These are phyloP conservation scores for Samsoniella hepiali DNA, from an alignment of 2,329 filamentous ascomycete genomes.

Conservation along the genomic window DNA sequence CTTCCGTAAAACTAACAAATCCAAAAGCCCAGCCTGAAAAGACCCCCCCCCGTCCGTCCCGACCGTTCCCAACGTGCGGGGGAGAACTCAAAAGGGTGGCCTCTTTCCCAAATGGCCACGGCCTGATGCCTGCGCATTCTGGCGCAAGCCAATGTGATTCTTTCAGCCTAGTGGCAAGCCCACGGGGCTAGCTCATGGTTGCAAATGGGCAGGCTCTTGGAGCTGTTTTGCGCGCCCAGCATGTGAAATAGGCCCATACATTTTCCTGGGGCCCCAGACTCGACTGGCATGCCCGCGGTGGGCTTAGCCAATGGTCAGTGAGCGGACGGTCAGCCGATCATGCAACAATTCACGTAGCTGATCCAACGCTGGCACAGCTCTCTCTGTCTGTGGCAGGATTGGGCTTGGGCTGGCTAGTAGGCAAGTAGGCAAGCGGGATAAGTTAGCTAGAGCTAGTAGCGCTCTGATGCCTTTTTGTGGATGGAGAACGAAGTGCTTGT, in stretches of 20 bases:
- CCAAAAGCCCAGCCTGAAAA: not conserved
- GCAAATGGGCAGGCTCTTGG: not conserved
- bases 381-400: not conserved
- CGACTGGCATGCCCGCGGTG: not conserved
- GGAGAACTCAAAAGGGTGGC: not conserved
- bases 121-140: not conserved
- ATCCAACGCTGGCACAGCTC: not conserved
- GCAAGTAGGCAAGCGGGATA: too few relatives aligned
- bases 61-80: not conserved
- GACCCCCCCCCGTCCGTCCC: not conserved
- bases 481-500: not conserved
- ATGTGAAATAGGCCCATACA: constrained; percentile 6
- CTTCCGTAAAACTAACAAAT: not conserved
- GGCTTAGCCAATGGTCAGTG: constrained; percentile 8
- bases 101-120: not conserved
- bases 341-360: not conserved
- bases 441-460: not conserved
- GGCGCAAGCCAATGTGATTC: not conserved
- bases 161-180: not conserved
- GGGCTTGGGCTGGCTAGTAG: not conserved
- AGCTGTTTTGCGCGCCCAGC: not conserved
- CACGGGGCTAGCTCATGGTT: not conserved
- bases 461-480: not conserved
- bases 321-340: constrained; percentile 14
- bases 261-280: constrained; percentile 11